phyloP scores from a whole-genome alignment of 371 early-diverging fungal species.

The Mortierella sp. region DNA sequence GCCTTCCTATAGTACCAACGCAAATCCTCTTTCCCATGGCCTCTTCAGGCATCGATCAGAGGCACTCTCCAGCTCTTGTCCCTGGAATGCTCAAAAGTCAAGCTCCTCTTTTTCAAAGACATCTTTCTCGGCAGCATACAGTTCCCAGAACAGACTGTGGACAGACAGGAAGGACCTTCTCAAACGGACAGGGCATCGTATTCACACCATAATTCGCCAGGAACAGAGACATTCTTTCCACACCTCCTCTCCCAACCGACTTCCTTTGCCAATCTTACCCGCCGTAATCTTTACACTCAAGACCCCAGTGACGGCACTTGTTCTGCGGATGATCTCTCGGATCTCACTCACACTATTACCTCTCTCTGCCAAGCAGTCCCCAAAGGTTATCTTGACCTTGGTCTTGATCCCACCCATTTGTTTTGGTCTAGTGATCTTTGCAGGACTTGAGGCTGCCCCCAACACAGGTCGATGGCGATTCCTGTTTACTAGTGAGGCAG shows the following conservation, averaged over 20 bases:
- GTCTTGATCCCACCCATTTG: slow-evolving; percentile 44
- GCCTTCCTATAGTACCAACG: no score
- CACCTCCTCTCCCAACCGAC: slow-evolving; percentile 27
- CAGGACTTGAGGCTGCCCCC: slow-evolving; percentile 58
- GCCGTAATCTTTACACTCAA: slow-evolving; percentile 41
- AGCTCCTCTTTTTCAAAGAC: no score
- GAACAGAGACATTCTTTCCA: slow-evolving; percentile 17
- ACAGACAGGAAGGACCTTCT: no score
- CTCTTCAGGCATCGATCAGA: no score
- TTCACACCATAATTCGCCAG: no score
- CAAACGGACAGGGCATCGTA: no score
- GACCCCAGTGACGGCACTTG: slow-evolving; percentile 42
- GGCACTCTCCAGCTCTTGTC: no score
- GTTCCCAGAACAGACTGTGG: no score
- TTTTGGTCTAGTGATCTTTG: slow-evolving; percentile 45
- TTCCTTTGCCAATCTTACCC: slow-evolving; percentile 28
- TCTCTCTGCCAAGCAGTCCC: slow-evolving; percentile 36
- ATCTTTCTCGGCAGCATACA: no score
- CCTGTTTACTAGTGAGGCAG: slow-evolving; percentile 64
- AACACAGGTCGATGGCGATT: slow-evolving; percentile 68
- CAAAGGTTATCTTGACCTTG: slow-evolving; percentile 36
- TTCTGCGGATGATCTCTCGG: slow-evolving; percentile 40
- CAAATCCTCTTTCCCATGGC: no score
- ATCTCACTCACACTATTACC: slow-evolving; percentile 44
- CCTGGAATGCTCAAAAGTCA: no score